phyloP scores from a whole-genome alignment of 176 grass and related monocot genomes.

The Carex cristatella region DNA sequence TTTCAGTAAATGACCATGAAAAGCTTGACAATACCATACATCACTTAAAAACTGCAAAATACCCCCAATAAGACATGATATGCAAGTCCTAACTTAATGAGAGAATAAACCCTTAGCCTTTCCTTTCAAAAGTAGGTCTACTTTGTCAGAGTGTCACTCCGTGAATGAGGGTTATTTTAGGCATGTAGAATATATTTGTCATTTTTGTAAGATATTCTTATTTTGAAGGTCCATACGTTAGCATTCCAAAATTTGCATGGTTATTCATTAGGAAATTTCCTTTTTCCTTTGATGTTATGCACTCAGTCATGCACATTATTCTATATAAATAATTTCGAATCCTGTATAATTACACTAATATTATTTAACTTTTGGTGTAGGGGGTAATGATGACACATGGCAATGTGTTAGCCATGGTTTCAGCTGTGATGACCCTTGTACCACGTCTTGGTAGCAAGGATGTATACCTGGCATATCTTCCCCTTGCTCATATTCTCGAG shows the following conservation, averaged over 20 bases:
- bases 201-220: neutral
- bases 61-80: neutral
- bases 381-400: slow-evolving; percentile 95
- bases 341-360: slow-evolving; percentile 26
- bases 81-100: neutral
- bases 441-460: slow-evolving; percentile 76
- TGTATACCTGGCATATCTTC: slow-evolving; percentile 86
- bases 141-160: neutral
- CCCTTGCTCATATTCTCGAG: slow-evolving; percentile 96
- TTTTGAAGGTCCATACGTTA: no score
- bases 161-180: neutral
- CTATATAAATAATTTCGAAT: neutral
- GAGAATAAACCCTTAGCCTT: neutral
- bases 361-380: slow-evolving; percentile 35
- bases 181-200: neutral
- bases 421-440: slow-evolving; percentile 88
- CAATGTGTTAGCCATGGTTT: slow-evolving; percentile 70
- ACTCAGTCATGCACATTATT: slow-evolving; percentile 17
- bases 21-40: neutral
- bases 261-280: neutral
- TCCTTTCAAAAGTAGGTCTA: neutral
- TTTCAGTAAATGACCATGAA: neutral
- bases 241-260: neutral
- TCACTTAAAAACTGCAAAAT: neutral
- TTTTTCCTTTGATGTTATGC: neutral